phyloP scores from a whole-genome alignment of 768 basidiomycete genomes.

The Tricholoma matsutake region DNA sequence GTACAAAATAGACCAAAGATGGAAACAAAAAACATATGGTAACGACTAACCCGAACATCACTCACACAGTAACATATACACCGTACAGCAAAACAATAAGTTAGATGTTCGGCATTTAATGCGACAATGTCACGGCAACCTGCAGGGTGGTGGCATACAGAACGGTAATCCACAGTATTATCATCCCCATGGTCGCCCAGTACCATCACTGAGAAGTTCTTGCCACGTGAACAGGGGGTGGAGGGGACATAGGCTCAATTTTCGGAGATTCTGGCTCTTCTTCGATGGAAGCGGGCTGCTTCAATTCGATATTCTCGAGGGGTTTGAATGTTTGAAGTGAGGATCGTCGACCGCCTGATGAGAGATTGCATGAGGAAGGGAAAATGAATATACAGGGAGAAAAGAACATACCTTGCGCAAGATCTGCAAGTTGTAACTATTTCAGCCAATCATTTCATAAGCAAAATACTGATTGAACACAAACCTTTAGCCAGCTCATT shows the following conservation, averaged over 20 bases:
- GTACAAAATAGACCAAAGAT: background rate
- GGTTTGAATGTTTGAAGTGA: background rate
- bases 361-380: background rate
- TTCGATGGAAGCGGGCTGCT: background rate
- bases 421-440: conserved; percentile 5
- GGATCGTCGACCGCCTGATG: conserved; percentile 10
- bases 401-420: conserved; percentile 7
- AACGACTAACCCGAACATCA: background rate
- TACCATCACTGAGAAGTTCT: background rate
- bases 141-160: background rate
- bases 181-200: conserved; percentile 5
- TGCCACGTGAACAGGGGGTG: background rate
- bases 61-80: background rate
- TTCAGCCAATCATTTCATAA: background rate
- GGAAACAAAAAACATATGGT: background rate
- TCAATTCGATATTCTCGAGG: background rate
- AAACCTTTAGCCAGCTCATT: conserved; percentile 16
- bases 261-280: background rate
- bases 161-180: background rate
- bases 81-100: background rate
- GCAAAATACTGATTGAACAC: background rate
- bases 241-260: background rate
- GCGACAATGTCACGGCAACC: conserved; percentile 4
- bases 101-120: background rate
- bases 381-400: background rate